Base-by-base conservation (phyloP, 495 filamentous ascomycete genomes). In the Podospora tetraspora region DNA sequence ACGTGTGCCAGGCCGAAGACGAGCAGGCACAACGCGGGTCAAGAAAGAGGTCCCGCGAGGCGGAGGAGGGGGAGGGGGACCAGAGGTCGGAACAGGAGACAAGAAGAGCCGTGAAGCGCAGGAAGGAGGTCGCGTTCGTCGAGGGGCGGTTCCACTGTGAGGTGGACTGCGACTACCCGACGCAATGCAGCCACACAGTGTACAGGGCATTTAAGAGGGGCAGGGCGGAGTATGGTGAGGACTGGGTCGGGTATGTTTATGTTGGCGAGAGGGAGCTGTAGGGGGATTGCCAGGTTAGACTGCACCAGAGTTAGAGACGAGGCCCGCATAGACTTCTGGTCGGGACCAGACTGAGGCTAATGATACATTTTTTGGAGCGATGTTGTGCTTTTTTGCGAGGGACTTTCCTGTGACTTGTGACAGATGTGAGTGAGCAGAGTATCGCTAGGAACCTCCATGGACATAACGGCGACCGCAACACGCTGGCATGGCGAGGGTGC, bases 111-210 rank as follows among this genome's bases (percentile, higher is more conserved):
- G 23, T 60, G 23, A 57, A 25, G 56, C 68, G 70, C 6, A 43
- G 62, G 25, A 77, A 76, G 62, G 72, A 80, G 27, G 58, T 22
- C 12, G 70, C 74, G 52, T 82, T 74, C 25, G 56, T 73, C 24
- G 19, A 57, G 4, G 64, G 64, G 10, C 58, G 62, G 32, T 74
- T 82, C 34, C 66, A 79, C 69, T 85, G 83, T 70, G 77, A 69
- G 72, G 11, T 65, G 0, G 78, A 83, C 66, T 85, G 82, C 63
- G 78, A 83, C 63, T 83, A 69, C 24, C 83, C 82, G 1, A 74
- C 71, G 9, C 78, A 85, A 68, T 85, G 82, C 60, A 67, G 73
- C 12, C 74, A 80, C 22, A 69, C 37, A 0, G 12, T 70, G 11
- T 67, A 61, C 58, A 57, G n/a, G 1, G 69, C 74, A 10, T 69